Conservation (phyloP, 2,329 filamentous ascomycete genomes). For the Colletotrichum sp. region DNA sequence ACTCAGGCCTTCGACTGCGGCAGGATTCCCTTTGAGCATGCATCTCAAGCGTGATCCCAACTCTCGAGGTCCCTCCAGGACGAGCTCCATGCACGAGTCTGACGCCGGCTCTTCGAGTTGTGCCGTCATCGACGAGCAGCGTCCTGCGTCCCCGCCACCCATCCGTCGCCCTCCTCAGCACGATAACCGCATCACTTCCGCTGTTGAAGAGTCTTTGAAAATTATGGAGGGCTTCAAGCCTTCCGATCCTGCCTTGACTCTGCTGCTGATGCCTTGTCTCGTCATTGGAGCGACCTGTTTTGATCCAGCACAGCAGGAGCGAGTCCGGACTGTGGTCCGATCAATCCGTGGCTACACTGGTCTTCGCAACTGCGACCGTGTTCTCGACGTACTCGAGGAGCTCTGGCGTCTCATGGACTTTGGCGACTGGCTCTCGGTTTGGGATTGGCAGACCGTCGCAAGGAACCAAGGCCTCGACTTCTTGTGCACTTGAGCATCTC, state of each 20-base stretch:
- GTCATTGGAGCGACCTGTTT: constrained; percentile 67
- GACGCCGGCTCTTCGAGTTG: constrained; percentile 10
- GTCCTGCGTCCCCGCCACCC: constrained; percentile 48
- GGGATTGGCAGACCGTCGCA: constrained; percentile 69
- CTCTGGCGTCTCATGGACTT: constrained; percentile 65
- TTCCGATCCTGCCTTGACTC: constrained; percentile 62
- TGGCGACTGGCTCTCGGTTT: constrained; percentile 62
- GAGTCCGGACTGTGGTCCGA: constrained; percentile 53
- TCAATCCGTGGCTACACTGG: constrained; percentile 64
- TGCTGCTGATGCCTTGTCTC: constrained; percentile 65
- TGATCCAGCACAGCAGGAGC: constrained; percentile 53
- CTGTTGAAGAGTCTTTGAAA: constrained; percentile 61
- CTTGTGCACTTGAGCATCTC: constrained; percentile 45
- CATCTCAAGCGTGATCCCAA: constrained; percentile 33
- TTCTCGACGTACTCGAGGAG: constrained; percentile 58
- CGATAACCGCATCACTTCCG: constrained; percentile 55
- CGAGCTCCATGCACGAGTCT: constrained; percentile 44
- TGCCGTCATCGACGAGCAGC: constrained; percentile 5
- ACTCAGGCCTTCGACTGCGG: constrained; percentile 21
- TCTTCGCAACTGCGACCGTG: constrained; percentile 61
- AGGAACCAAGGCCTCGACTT: constrained; percentile 60
- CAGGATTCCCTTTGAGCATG: constrained; percentile 22
- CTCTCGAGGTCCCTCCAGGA: constrained; percentile 39
- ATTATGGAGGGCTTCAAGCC: constrained; percentile 61
- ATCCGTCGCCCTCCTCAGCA: constrained; percentile 52